phyloP scores from a whole-genome alignment of 2,329 filamentous ascomycete genomes.

The Fusarium hostae region DNA sequence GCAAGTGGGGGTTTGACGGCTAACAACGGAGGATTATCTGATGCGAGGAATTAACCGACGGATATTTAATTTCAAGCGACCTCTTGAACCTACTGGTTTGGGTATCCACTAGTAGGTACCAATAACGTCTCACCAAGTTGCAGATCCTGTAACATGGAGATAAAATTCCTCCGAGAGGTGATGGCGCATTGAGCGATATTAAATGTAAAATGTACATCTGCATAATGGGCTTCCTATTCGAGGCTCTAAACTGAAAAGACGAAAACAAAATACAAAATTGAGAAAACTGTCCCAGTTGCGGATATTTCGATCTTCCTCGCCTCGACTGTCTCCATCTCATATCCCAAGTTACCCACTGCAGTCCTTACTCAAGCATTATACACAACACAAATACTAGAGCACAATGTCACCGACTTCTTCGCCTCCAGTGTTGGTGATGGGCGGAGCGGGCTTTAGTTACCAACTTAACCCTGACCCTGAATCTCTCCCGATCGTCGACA shows the following conservation, averaged over 20 bases:
- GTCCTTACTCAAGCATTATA: no score
- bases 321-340: background rate
- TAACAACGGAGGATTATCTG: no score
- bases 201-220: background rate
- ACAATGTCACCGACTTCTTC: background rate
- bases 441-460: conserved; percentile 6
- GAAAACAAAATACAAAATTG: no score
- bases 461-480: background rate
- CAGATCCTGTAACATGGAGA: background rate
- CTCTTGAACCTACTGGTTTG: background rate
- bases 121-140: background rate
- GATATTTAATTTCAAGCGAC: background rate
- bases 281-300: background rate
- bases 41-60: background rate
- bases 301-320: background rate
- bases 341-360: no score
- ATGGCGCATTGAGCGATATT: background rate
- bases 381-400: no score
- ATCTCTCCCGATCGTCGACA: conserved; percentile 5
- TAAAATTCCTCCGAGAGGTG: background rate
- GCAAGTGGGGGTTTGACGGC: background rate
- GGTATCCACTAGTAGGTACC: background rate
- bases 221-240: no score
- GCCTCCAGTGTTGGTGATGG: background rate
- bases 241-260: accelerated